phyloP scores from a whole-genome alignment of 2,329 filamentous ascomycete genomes.

The Diaporthe batatas region DNA sequence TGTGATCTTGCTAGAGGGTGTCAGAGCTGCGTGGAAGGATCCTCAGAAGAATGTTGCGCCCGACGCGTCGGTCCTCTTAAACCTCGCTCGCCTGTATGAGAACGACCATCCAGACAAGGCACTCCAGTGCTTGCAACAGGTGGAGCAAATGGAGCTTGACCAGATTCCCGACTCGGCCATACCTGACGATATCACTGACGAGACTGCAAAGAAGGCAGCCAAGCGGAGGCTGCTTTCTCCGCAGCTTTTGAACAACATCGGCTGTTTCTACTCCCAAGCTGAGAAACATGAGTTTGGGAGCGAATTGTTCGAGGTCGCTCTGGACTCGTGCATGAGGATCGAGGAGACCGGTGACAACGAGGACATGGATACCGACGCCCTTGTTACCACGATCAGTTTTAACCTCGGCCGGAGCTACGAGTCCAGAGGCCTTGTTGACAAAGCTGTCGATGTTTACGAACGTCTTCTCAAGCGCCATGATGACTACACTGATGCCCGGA shows the following conservation, averaged over 20 bases:
- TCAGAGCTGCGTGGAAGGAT: conserved; percentile 92
- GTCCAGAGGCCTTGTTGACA: conserved; percentile 81
- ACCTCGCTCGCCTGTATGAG: conserved; percentile 93
- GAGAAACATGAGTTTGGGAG: conserved; percentile 85
- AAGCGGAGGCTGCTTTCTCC: conserved; percentile 86
- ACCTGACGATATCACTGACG: conserved; percentile 71
- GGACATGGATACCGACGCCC: conserved; percentile 85
- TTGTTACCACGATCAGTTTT: conserved; percentile 96
- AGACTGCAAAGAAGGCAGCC: conserved; percentile 69
- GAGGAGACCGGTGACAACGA: conserved; percentile 80
- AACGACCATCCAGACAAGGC: conserved; percentile 88
- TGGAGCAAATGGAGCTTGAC: conserved; percentile 89
- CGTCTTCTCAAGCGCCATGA: conserved; percentile 85
- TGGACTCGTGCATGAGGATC: conserved; percentile 88
- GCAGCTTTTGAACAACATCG: conserved; percentile 96
- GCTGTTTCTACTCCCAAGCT: conserved; percentile 91
- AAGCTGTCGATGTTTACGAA: conserved; percentile 91
- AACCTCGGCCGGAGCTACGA: conserved; percentile 96
- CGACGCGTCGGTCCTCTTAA: conserved; percentile 90
- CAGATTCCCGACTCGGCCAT: conserved; percentile 79
- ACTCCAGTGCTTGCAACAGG: conserved; percentile 89
- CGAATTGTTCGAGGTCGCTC: conserved; percentile 90
- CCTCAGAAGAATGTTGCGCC: conserved; percentile 85
- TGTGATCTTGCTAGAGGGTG: conserved; percentile 83
- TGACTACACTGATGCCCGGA: conserved; percentile 93